phyloP scores from a whole-genome alignment of 2,329 filamentous ascomycete species.

The Fusarium devonianum region DNA sequence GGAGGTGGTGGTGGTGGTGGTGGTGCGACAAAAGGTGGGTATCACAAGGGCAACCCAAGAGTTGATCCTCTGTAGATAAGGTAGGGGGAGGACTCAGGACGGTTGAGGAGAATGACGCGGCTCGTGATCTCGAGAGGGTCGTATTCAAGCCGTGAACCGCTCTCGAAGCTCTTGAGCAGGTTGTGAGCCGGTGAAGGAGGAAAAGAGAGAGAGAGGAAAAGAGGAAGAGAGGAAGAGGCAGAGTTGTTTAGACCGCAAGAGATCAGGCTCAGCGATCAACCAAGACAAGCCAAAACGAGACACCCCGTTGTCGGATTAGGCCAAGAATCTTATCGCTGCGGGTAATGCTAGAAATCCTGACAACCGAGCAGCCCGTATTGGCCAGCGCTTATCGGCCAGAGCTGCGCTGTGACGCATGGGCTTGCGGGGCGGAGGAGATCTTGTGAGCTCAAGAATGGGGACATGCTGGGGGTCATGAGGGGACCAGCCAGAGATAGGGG shows the following conservation, averaged over 20 bases:
- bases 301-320: slow-evolving; percentile 29
- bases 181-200: background rate
- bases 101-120: background rate
- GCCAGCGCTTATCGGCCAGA: slow-evolving; percentile 36
- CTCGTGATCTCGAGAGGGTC: background rate
- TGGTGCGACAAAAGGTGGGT: slow-evolving; percentile 37
- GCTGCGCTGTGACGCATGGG: slow-evolving; percentile 33
- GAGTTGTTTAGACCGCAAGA: too few relatives aligned
- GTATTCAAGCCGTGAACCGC: background rate
- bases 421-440: slow-evolving; percentile 27
- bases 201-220: background rate
- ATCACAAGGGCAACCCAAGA: slow-evolving; percentile 34
- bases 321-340: slow-evolving; percentile 28
- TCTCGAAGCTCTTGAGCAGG: background rate
- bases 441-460: slow-evolving; percentile 40
- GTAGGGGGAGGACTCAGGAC: slow-evolving; percentile 6
- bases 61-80: slow-evolving; percentile 7
- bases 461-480: too few relatives aligned
- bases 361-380: slow-evolving; percentile 35
- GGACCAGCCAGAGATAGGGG: too few relatives aligned
- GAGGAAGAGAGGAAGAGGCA: too few relatives aligned
- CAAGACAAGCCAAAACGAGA: too few relatives aligned
- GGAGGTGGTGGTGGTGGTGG: slow-evolving; percentile 4
- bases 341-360: background rate
- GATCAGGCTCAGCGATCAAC: slow-evolving; percentile 8